These are phyloP conservation scores for Ajuga reptans DNA, from an alignment of 305 asterid genomes.

Conservation along the genomic window DNA sequence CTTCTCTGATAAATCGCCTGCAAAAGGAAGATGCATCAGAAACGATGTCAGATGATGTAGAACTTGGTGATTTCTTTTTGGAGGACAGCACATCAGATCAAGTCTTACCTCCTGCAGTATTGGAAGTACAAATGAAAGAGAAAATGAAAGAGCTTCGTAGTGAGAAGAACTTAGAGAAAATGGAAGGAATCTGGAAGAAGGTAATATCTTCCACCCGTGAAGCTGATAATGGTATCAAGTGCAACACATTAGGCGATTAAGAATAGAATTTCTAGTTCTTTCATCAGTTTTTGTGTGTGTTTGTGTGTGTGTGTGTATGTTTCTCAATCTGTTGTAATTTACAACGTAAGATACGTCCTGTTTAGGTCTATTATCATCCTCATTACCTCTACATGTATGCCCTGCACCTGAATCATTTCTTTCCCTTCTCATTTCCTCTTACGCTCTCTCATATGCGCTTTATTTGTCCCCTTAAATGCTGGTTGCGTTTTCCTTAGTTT, in stretches of 20 bases:
- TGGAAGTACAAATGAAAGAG: slow-evolving; percentile 67
- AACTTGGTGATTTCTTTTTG: slow-evolving; percentile 66
- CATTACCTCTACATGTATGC: background rate
- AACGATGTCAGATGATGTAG: slow-evolving; percentile 58
- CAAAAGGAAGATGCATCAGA: slow-evolving; percentile 34
- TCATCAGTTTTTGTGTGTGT: no score
- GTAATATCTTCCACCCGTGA: slow-evolving; percentile 35
- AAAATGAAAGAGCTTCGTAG: slow-evolving; percentile 60
- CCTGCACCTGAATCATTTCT: background rate
- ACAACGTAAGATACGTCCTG: slow-evolving; percentile 3
- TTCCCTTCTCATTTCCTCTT: background rate
- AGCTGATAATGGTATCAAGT: slow-evolving; percentile 11
- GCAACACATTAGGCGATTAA: slow-evolving; percentile 8
- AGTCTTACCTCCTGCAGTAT: slow-evolving; percentile 36
- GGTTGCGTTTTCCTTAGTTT: slow-evolving; percentile 2
- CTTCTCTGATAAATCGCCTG: slow-evolving; percentile 25
- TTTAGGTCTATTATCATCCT: slow-evolving; percentile 1
- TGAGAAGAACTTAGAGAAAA: slow-evolving; percentile 59
- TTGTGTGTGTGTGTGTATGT: background rate
- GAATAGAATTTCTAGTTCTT: slow-evolving; percentile 6
- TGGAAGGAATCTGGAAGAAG: slow-evolving; percentile 96
- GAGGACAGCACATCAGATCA: slow-evolving; percentile 50
- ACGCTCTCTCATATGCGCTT: slow-evolving; percentile 9
- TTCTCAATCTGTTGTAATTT: slow-evolving; percentile 5
- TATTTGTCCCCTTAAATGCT: slow-evolving; percentile 15